phyloP scores from a whole-genome alignment of 2,329 filamentous ascomycete species.

The Trichophaea hybrida region DNA sequence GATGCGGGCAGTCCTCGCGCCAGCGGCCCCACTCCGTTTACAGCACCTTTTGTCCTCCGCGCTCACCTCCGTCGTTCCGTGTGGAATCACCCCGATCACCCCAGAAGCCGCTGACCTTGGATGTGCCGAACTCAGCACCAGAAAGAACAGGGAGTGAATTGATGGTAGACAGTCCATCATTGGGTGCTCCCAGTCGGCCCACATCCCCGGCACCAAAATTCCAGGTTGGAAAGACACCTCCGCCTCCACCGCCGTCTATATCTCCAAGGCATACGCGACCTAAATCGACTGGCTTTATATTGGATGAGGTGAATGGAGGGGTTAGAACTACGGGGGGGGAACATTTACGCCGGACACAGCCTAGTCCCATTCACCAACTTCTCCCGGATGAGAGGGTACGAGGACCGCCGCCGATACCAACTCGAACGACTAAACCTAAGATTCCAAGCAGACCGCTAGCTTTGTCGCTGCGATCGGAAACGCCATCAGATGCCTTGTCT shows the following conservation, averaged over 20 bases:
- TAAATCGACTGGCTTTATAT: constrained; percentile 7
- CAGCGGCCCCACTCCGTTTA: constrained; percentile 20
- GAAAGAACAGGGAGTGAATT: background rate
- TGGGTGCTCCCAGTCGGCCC: constrained; percentile 7
- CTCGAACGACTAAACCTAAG: constrained; percentile 18
- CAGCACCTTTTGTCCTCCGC: constrained; percentile 17
- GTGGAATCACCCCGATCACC: constrained; percentile 25
- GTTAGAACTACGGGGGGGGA: constrained; percentile 18
- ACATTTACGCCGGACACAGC: constrained; percentile 12
- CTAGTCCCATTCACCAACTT: constrained; percentile 4
- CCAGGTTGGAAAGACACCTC: constrained; percentile 7
- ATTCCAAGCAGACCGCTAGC: constrained; percentile 16
- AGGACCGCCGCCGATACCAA: constrained; percentile 21
- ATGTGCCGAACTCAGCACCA: constrained; percentile 3
- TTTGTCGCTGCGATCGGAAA: constrained; percentile 5
- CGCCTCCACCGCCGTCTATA: constrained; percentile 23
- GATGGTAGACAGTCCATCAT: constrained; percentile 11
- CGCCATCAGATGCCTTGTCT: constrained; percentile 9
- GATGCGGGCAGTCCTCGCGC: constrained; percentile 8
- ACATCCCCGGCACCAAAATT: constrained; percentile 1
- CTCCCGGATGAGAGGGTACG: constrained; percentile 4
- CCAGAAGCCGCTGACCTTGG: constrained; percentile 19
- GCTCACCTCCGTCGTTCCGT: constrained; percentile 23
- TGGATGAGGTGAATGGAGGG: constrained; percentile 14
- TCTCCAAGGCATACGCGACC: constrained; percentile 15